Percentiles rank a stretch among this genome's conserved stretches.
phyloP scores from a whole-genome alignment of 2,329 filamentous ascomycete species.

The Ploettnerulaceae sp. region DNA sequence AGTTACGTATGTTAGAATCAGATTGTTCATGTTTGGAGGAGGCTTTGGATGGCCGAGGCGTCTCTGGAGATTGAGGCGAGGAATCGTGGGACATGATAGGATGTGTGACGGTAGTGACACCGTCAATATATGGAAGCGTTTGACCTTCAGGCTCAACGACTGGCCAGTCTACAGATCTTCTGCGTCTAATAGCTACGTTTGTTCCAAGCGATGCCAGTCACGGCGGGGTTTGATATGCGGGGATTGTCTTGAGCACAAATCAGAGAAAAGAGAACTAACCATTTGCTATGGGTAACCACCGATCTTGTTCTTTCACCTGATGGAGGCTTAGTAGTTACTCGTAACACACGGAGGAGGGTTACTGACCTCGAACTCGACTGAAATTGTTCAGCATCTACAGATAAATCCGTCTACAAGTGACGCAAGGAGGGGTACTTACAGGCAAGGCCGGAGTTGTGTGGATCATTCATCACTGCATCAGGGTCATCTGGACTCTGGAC shows the following conservation, averaged over 20 bases:
- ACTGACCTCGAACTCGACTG: slow-evolving; percentile 15
- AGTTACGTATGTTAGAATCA: slow-evolving; percentile 93
- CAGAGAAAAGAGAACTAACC: slow-evolving; percentile 66
- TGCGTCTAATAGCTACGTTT: slow-evolving; percentile 41
- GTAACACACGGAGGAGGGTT: slow-evolving; percentile 7
- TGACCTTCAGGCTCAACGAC: slow-evolving; percentile 30
- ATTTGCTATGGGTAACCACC: slow-evolving; percentile 99
- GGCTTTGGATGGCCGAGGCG: slow-evolving; percentile 42
- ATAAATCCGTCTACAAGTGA: slow-evolving; percentile 55
- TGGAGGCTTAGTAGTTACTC: slow-evolving; percentile 8
- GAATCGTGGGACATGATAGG: slow-evolving; percentile 56
- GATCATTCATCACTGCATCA: slow-evolving; percentile 89
- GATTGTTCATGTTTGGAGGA: slow-evolving; percentile 35
- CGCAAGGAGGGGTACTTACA: slow-evolving; percentile 39
- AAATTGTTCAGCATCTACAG: slow-evolving; percentile 3
- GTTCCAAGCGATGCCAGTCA: slow-evolving; percentile 47
- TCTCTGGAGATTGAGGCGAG: slow-evolving; percentile 45
- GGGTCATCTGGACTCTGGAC: slow-evolving; percentile 87
- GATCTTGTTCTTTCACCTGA: slow-evolving; percentile 80
- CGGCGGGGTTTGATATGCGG: slow-evolving; percentile 28
- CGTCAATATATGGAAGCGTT: slow-evolving; percentile 27
- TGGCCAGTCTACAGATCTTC: slow-evolving; percentile 31
- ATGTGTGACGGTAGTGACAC: slow-evolving; percentile 30
- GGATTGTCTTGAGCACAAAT: slow-evolving; percentile 43
- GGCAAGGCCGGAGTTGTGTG: slow-evolving; percentile 68